Evolutionary conservation across 805 yeast genomes (phyloP).

Genomic region (Suhomyces vadensis): DNA sequence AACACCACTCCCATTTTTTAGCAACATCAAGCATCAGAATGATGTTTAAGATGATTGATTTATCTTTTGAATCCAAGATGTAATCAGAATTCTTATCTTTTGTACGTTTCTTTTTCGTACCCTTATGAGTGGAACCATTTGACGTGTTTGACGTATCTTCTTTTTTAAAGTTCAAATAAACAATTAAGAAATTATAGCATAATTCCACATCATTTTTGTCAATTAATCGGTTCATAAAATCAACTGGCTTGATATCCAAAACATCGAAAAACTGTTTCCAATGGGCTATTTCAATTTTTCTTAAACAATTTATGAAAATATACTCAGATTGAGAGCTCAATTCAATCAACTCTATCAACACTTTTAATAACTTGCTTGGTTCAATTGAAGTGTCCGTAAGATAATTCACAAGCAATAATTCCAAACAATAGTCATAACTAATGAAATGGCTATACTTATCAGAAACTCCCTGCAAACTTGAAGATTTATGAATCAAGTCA

Average conservation of each 20-base stretch:
- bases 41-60: conserved; percentile 42
- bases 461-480: conserved; percentile 28
- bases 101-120: neutral
- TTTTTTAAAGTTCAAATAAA: conserved; percentile 52
- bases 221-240: conserved; percentile 44
- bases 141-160: conserved; percentile 32
- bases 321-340: conserved; percentile 32
- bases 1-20: conserved; percentile 53
- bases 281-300: conserved; percentile 57
- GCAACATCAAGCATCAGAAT: conserved; percentile 42
- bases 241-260: conserved; percentile 45
- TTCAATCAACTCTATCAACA: conserved; percentile 30
- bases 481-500: conserved; percentile 33
- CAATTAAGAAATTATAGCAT: conserved; percentile 53
- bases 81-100: conserved; percentile 11
- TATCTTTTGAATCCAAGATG: conserved; percentile 34
- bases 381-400: conserved; percentile 17
- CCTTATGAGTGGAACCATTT: conserved; percentile 3
- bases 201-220: conserved; percentile 44
- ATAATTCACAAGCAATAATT: conserved; percentile 46
- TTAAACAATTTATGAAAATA: conserved; percentile 54
- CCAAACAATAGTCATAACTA: conserved; percentile 51
- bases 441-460: conserved; percentile 40
- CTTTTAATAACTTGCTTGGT: conserved; percentile 20
- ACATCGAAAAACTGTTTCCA: conserved; percentile 52